phyloP scores from a whole-genome alignment of 371 early-diverging fungal genomes.

The Apophysomyces sp. region DNA sequence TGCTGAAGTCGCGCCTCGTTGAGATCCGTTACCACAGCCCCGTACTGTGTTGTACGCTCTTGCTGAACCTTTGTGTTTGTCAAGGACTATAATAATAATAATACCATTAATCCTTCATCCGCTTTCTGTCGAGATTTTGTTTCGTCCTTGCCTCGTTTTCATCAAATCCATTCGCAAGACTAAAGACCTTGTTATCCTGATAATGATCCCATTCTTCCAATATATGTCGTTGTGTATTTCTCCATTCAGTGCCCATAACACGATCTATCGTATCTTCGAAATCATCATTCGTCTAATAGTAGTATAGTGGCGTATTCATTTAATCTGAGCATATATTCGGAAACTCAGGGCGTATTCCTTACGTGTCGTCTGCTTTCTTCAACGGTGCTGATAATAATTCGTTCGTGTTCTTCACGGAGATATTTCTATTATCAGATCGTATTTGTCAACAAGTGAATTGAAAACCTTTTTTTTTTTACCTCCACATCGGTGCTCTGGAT shows the following conservation, averaged over 20 bases:
- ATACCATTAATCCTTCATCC: no score
- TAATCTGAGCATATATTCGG: no score
- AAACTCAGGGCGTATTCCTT: not conserved
- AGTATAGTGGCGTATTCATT: not conserved
- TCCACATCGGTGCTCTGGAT: conserved; percentile 79
- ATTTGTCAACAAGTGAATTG: not conserved
- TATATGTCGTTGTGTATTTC: conserved; percentile 8
- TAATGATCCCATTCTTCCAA: conserved; percentile 21
- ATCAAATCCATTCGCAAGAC: not conserved
- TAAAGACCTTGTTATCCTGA: conserved; percentile 5
- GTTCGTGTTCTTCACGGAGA: conserved; percentile 72
- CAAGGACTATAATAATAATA: not conserved
- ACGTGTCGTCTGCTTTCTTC: conserved; percentile 64
- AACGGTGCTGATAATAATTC: conserved; percentile 68
- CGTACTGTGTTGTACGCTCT: conserved; percentile 11
- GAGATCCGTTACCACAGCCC: conserved; percentile 3
- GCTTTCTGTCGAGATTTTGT: no score
- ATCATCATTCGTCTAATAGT: conserved; percentile 4
- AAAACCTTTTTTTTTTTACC: conserved; percentile 17
- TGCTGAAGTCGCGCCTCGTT: conserved; percentile 14
- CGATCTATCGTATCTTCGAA: conserved; percentile 4
- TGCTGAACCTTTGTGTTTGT: not conserved
- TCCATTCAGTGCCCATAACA: conserved; percentile 9
- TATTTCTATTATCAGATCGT: conserved; percentile 45
- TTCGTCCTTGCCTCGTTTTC: not conserved